These are phyloP conservation scores for Eucalyptus pauciflora DNA, from an alignment of 345 rosid genomes.

Conservation along the genomic window DNA sequence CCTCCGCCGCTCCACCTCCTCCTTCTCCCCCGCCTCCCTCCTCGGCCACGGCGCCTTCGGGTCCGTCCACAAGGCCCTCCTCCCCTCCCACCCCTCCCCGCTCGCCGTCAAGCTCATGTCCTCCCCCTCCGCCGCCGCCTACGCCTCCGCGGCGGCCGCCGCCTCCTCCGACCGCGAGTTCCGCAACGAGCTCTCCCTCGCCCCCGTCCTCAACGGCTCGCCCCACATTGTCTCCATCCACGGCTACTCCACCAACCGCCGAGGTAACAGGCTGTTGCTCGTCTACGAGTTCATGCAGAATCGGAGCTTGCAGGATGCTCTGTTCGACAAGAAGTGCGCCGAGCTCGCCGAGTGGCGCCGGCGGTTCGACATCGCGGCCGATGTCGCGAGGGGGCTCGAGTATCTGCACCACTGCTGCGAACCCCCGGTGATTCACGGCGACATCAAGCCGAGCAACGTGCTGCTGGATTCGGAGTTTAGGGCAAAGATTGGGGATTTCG, in stretches of 20 bases:
- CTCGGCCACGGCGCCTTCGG: slow-evolving; percentile 97
- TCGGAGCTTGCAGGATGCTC: slow-evolving; percentile 81
- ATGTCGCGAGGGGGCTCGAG: slow-evolving; percentile 63
- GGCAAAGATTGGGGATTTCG: slow-evolving; percentile 81
- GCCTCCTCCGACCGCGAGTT: slow-evolving; percentile 57
- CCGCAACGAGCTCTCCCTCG: slow-evolving; percentile 83
- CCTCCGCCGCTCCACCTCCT: slow-evolving; percentile 72
- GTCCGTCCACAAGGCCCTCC: slow-evolving; percentile 42
- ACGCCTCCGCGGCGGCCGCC: not conserved
- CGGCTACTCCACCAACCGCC: slow-evolving; percentile 66
- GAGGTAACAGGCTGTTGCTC: slow-evolving; percentile 49
- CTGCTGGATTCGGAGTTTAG: slow-evolving; percentile 56
- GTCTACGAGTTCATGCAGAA: slow-evolving; percentile 81
- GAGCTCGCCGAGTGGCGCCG: slow-evolving; percentile 60
- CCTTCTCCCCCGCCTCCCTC: slow-evolving; percentile 62
- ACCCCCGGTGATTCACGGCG: slow-evolving; percentile 82
- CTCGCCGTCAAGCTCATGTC: slow-evolving; percentile 84
- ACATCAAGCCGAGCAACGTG: slow-evolving; percentile 78
- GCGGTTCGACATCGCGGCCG: slow-evolving; percentile 39
- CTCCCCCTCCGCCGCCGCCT: slow-evolving; percentile 47
- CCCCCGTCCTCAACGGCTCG: slow-evolving; percentile 40
- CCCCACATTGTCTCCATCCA: slow-evolving; percentile 46
- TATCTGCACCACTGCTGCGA: slow-evolving; percentile 48
- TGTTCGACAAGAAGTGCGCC: slow-evolving; percentile 50
- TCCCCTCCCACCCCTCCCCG: slow-evolving; percentile 26